Evolutionary conservation across 352 stramenopile genomes (phyloP), one percentile per base, ranked within the genome.

Genomic region (Phytophthora crassamura): DNA sequence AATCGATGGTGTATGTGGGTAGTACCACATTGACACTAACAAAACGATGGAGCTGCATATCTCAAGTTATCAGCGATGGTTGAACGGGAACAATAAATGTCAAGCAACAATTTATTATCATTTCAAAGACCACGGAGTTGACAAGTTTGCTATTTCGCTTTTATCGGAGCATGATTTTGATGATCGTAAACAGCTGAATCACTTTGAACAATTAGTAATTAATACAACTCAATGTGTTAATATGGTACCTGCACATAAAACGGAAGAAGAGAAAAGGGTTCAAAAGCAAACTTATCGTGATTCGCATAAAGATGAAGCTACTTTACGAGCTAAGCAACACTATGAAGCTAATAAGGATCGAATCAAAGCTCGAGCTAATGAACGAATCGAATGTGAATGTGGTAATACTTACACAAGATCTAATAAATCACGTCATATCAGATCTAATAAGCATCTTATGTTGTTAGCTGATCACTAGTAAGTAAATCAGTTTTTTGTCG

Each of bases 1-100:
- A 59, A 33, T 51, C 51, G 38, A 59, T 59, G 41, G 38, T 59
- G 5, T 59, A 50, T 50, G 51, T 59, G 7, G 50, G 50, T 58
- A 58, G 50, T 40, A 58, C 50, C 2, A 50, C 51, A 34, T 5
- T 34, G n/a, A 42, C 51, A n/a, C 9, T 59, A 8, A 7, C 41
- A 14, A 3, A 32, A 50, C 14, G 51, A 33, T 59, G 22, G 25
- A 5, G 5, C 0, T 2, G 4, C 51, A 50, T 59, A 42, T 8
- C 7, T 5, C 4, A 51, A 9, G 1, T 4, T 59, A 43, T 25
- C n/a, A 50, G 4, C 16, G 38, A 10, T 50, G 51, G 51, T n/a
- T 34, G 8, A 16, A 50, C 3, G 39, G 51, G 11, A 49, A n/a
- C 1, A 41, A 32, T 5, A 20, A 15, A 30, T 41, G 46, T 25